These are phyloP conservation scores for Tremellales sp. DNA, from an alignment of 1,284 basidiomycete species.

Conservation along the genomic window DNA sequence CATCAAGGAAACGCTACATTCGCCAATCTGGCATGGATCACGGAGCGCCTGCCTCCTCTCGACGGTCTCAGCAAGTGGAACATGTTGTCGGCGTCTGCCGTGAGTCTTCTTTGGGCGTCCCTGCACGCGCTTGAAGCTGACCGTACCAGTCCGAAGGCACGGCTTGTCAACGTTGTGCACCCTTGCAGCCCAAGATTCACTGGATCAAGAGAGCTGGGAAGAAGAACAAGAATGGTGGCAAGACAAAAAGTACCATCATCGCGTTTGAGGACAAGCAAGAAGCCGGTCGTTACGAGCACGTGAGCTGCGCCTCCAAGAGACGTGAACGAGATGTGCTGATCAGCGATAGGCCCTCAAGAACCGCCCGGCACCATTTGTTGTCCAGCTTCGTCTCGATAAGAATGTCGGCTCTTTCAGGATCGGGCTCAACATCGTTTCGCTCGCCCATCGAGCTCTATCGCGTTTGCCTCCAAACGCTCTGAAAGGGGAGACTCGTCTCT, in stretches of 20 bases:
- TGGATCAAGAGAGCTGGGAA: slow-evolving; percentile 58
- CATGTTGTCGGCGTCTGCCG: slow-evolving; percentile 48
- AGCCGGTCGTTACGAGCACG: slow-evolving; percentile 74
- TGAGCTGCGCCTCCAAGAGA: slow-evolving; percentile 15
- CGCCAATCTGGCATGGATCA: slow-evolving; percentile 75
- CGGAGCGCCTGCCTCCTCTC: slow-evolving; percentile 73
- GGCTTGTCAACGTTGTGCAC: slow-evolving; percentile 65
- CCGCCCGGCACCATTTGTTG: slow-evolving; percentile 80
- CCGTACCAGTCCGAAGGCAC: slow-evolving; percentile 49
- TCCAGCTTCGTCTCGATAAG: slow-evolving; percentile 73
- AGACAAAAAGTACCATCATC: slow-evolving; percentile 37
- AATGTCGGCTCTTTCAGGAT: slow-evolving; percentile 68
- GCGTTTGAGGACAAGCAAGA: slow-evolving; percentile 77
- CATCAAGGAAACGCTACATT: slow-evolving; percentile 74
- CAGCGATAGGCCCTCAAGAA: slow-evolving; percentile 65
- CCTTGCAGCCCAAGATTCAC: slow-evolving; percentile 65
- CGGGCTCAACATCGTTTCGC: slow-evolving; percentile 79
- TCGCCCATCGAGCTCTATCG: slow-evolving; percentile 80
- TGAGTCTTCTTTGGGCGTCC: slow-evolving; percentile 13
- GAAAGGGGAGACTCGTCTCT: slow-evolving; percentile 56
- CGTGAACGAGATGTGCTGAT: not conserved
- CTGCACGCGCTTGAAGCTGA: slow-evolving; percentile 1
- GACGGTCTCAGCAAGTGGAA: slow-evolving; percentile 62
- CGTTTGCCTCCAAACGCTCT: slow-evolving; percentile 63
- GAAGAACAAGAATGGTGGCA: slow-evolving; percentile 39